Base-by-base conservation (phyloP, 1,139 yeast species). In the Wickerhamomyces sp. region DNA sequence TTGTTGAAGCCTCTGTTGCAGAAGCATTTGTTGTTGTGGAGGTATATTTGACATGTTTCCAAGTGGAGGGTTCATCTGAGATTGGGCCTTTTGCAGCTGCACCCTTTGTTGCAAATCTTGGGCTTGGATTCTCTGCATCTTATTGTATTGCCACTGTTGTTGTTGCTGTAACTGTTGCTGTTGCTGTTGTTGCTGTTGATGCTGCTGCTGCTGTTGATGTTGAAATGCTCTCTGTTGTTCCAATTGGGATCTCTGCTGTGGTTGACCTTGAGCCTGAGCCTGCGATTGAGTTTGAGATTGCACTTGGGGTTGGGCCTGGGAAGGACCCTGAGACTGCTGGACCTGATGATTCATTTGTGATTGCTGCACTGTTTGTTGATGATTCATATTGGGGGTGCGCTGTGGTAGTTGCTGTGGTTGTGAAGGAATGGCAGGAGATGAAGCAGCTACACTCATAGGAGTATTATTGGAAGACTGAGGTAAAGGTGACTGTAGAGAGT, bases 41-140 rank as follows among this genome's bases (percentile, higher is more conserved):
- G 54, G 53, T 14, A 48, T 15, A 34, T 47, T 48, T 23, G 45
- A 41, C 37, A 47, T 48, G 32, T 46, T 48, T 35, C 45, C 52
- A 10, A 48, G 29, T 29, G 54, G 60, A 32, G 45, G 50, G 37
- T 48, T 50, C 23, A 56, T 15, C 30, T 18, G 23, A 18, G 23
- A 18, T 18, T 56, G 60, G 10, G 50, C 49, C 40, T 57, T 55
- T 18, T 56, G 59, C 15, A 57, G 27, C 31, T 57, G 59, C 4
- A 51, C 54, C 29, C 58, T 30, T 34, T 56, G 59, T 42, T 54
- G 59, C 9, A 52, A 31, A 32, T 55, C 58, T 33, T 53, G 55
- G 7, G 50, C 48, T 40, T 51, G 56, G 34, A 46, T 27, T 36
- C 51, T 55, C 40, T 56, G 59, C 43, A 52, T 46, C 41, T 55